Evolutionary conservation across 495 filamentous ascomycete species (phyloP).

Genomic region (Podospora anserina): DNA sequence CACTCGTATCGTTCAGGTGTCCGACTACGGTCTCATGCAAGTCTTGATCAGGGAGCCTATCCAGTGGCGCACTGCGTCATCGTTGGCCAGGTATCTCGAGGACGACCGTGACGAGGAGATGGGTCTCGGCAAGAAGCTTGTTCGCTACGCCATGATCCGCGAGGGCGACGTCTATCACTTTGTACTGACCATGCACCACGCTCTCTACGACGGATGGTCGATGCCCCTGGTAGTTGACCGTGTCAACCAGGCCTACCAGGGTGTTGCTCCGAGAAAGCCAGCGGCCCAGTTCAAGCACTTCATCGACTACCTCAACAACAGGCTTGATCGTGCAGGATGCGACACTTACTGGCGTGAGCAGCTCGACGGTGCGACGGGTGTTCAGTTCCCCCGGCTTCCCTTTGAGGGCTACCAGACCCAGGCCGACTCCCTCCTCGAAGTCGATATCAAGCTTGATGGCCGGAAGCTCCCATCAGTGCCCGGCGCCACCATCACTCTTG

Average conservation of each 20-base stretch:
- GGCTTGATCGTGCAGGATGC: slow-evolving; percentile 1
- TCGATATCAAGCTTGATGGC: slow-evolving; percentile 8
- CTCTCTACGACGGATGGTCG: slow-evolving; percentile 64
- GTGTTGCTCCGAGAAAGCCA: not conserved
- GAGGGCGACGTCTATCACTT: slow-evolving; percentile 13
- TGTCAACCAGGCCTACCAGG: slow-evolving; percentile 12
- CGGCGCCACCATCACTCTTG: slow-evolving; percentile 20
- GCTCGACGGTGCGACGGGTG: slow-evolving; percentile 16
- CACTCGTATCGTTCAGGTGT: slow-evolving; percentile 54
- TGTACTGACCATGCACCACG: slow-evolving; percentile 56
- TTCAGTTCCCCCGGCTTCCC: slow-evolving; percentile 26
- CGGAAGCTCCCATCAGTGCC: slow-evolving; percentile 12
- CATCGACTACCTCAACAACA: slow-evolving; percentile 39
- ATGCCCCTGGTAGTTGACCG: slow-evolving; percentile 35
- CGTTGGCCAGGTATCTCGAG: slow-evolving; percentile 46
- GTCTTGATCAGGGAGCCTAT: slow-evolving; percentile 42
- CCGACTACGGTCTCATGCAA: slow-evolving; percentile 48
- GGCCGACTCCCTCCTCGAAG: slow-evolving; percentile 11
- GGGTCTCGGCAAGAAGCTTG: slow-evolving; percentile 22
- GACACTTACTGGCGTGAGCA: slow-evolving; percentile 18
- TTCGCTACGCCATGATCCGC: slow-evolving; percentile 25
- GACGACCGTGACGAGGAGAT: slow-evolving; percentile 29
- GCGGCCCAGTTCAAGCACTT: slow-evolving; percentile 27
- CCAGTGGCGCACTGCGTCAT: slow-evolving; percentile 36
- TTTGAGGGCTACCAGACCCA: slow-evolving; percentile 20